Conservation (phyloP, 2,329 filamentous ascomycete species). For the Periconia sp. region DNA sequence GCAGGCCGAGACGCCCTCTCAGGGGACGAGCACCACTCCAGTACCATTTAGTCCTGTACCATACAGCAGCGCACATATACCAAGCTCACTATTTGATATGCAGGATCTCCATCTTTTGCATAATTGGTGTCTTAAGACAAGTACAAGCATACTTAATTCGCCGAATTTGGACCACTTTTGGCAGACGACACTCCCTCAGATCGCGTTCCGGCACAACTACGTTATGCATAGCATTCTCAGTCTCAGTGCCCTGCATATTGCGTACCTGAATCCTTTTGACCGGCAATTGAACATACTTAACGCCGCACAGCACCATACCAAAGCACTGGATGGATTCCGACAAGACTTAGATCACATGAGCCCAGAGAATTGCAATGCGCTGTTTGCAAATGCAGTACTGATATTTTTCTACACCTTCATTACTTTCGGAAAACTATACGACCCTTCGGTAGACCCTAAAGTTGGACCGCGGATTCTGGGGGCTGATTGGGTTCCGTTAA, state of each 20-base stretch:
- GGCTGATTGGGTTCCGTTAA: not conserved
- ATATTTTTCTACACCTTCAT: not conserved
- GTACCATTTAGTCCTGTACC: too few relatives aligned
- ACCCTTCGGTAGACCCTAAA: not conserved
- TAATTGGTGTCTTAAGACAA: not conserved
- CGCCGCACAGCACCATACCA: not conserved
- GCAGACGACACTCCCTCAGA: not conserved
- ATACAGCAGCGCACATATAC: too few relatives aligned
- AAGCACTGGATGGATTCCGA: not conserved
- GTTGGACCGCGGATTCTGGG: not conserved
- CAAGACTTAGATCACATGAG: not conserved
- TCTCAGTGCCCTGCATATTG: not conserved
- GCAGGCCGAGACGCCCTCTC: too few relatives aligned
- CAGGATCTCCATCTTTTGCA: not conserved
- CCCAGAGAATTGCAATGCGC: not conserved
- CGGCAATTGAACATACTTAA: not conserved
- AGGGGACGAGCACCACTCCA: too few relatives aligned
- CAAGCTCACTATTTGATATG: not conserved
- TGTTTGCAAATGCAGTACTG: not conserved
- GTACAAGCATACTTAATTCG: not conserved
- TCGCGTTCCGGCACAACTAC: not conserved
- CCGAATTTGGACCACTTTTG: not conserved
- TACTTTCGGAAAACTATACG: not conserved
- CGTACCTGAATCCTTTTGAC: not conserved
- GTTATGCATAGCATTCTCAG: not conserved